Conservation (phyloP, 768 basidiomycete genomes). For the Tricholoma furcatifolium region DNA sequence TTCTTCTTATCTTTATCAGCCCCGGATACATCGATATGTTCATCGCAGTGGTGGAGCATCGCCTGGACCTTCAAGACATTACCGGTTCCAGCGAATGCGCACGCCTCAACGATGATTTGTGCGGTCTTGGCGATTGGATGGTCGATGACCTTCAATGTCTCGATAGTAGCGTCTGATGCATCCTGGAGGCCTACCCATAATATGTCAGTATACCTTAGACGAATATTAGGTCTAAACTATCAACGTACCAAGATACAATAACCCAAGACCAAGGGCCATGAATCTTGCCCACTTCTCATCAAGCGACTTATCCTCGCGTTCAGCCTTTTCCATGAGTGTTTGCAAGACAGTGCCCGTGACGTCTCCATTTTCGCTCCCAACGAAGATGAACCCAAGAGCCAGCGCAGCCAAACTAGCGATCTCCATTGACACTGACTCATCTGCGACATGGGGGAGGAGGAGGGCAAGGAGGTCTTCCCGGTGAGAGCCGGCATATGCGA, state of each 20-base stretch:
- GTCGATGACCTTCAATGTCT: slow-evolving; percentile 89
- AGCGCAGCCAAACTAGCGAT: slow-evolving; percentile 83
- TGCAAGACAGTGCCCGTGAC: slow-evolving; percentile 87
- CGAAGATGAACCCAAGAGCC: slow-evolving; percentile 92
- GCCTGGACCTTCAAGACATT: slow-evolving; percentile 92
- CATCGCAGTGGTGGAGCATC: slow-evolving; percentile 92
- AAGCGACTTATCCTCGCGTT: slow-evolving; percentile 65
- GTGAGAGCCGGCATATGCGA: slow-evolving; percentile 94
- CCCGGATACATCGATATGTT: slow-evolving; percentile 70
- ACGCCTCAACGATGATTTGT: slow-evolving; percentile 89
- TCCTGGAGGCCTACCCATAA: slow-evolving; percentile 78
- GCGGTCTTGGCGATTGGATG: slow-evolving; percentile 91
- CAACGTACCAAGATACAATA: slow-evolving; percentile 83
- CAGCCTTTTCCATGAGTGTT: slow-evolving; percentile 79
- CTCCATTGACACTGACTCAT: slow-evolving; percentile 85
- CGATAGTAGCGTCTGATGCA: slow-evolving; percentile 88
- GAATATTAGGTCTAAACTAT: too few species aligned
- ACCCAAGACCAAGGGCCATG: slow-evolving; percentile 83
- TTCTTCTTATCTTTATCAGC: slow-evolving; percentile 60
- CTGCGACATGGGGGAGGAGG: slow-evolving; percentile 80
- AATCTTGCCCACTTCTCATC: slow-evolving; percentile 95
- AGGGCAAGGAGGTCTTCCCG: slow-evolving; percentile 78
- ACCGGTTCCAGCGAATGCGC: slow-evolving; percentile 92
- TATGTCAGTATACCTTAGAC: not conserved
- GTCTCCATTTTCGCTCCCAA: slow-evolving; percentile 93